Evolutionary conservation across 2,329 filamentous ascomycete species (phyloP).

Genomic region (Trichophyton schoenleinii): DNA sequence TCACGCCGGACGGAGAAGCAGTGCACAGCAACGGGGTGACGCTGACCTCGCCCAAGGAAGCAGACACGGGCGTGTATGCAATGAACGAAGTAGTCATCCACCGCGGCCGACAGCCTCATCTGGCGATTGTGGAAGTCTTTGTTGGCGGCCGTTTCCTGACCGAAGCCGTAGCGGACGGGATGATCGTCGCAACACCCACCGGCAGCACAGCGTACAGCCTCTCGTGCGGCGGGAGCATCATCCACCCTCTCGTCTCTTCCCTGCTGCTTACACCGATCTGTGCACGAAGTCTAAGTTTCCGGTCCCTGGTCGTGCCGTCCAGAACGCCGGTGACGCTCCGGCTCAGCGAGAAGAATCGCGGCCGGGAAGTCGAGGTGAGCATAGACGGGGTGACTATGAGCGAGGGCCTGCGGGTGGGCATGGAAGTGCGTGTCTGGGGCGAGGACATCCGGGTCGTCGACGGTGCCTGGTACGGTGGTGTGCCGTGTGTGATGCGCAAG

Average conservation of each 20-base stretch:
- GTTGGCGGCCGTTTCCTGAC: conserved; percentile 83
- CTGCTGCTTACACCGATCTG: conserved; percentile 90
- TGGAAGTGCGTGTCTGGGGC: conserved; percentile 79
- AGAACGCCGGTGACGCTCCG: conserved; percentile 49
- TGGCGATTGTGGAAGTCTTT: conserved; percentile 83
- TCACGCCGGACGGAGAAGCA: conserved; percentile 49
- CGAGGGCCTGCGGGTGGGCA: conserved; percentile 56
- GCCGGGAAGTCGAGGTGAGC: conserved; percentile 63
- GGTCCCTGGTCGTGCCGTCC: conserved; percentile 76
- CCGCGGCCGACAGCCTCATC: conserved; percentile 74
- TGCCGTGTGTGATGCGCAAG: conserved; percentile 76
- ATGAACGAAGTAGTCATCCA: conserved; percentile 96
- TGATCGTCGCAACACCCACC: conserved; percentile 86
- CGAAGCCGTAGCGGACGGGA: conserved; percentile 87
- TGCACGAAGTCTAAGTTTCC: conserved; percentile 79
- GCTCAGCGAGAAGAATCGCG: conserved; percentile 67
- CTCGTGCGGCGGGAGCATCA: conserved; percentile 83
- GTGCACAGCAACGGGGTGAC: conserved; percentile 22
- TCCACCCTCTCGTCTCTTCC: conserved; percentile 82
- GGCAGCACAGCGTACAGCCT: conserved; percentile 92
- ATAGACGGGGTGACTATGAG: conserved; percentile 60
- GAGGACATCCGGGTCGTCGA: conserved; percentile 53
- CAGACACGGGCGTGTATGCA: conserved; percentile 47
- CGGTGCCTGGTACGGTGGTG: conserved; percentile 58
- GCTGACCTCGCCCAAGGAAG: conserved; percentile 22